Conservation (phyloP, 2,329 filamentous ascomycete genomes). For the Penicillium sp. region DNA sequence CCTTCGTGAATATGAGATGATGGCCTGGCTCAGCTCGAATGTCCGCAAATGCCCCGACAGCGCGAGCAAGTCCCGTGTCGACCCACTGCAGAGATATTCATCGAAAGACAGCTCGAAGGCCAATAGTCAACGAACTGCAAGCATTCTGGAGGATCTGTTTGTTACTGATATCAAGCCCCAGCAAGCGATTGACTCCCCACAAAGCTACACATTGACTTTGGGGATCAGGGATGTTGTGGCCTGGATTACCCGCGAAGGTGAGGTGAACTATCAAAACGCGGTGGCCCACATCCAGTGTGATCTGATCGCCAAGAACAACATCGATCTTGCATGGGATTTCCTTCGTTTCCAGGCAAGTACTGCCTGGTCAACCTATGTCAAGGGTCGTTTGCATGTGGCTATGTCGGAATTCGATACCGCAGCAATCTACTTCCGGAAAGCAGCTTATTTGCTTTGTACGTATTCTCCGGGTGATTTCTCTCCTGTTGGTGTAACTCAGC, state of each 20-base stretch:
- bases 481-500: conserved; percentile 1
- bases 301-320: conserved; percentile 65
- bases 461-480: conserved; percentile 20
- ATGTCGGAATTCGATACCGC: conserved; percentile 72
- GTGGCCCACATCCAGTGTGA: conserved; percentile 67
- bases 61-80: conserved; percentile 18
- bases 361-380: conserved; percentile 70
- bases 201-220: conserved; percentile 44
- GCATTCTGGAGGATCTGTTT: conserved; percentile 47
- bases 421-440: conserved; percentile 73
- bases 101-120: conserved; percentile 24
- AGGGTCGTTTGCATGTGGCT: conserved; percentile 73
- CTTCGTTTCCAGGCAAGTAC: conserved; percentile 61
- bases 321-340: conserved; percentile 65
- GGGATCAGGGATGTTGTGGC: conserved; percentile 46
- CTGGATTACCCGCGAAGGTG: conserved; percentile 52
- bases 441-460: conserved; percentile 78
- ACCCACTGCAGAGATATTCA: conserved; percentile 27
- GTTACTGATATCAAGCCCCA: conserved; percentile 45
- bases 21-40: conserved; percentile 59
- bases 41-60: conserved; percentile 36
- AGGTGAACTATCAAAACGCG: conserved; percentile 55
- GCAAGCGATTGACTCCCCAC: conserved; percentile 38
- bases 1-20: conserved; percentile 69
- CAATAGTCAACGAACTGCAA: conserved; percentile 30